These are phyloP conservation scores for Pseudofabraea citricarpa DNA, from an alignment of 2,329 filamentous ascomycete species.

Conservation along the genomic window DNA sequence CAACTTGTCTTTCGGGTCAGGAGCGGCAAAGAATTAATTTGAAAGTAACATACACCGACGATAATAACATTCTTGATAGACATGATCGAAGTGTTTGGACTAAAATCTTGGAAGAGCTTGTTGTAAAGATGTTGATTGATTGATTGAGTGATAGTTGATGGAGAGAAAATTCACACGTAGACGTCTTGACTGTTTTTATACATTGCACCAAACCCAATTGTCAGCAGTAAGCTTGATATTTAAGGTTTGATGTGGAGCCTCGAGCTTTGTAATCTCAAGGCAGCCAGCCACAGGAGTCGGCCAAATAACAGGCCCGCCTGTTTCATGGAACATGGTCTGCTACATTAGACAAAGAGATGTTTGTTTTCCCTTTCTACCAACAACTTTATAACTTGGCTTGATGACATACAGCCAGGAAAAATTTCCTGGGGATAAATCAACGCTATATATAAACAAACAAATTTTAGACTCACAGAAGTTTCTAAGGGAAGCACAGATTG, in stretches of 20 bases:
- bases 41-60: constrained; percentile 5
- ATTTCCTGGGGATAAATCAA: too few species aligned
- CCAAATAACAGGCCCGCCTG: neutral
- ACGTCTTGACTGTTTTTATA: neutral
- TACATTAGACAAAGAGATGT: too few species aligned
- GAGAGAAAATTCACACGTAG: neutral
- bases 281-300: neutral
- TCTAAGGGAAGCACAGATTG: too few species aligned
- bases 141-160: neutral
- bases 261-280: neutral
- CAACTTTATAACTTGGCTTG: too few species aligned
- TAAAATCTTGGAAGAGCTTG: too few species aligned
- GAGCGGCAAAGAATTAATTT: neutral
- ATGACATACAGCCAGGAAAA: too few species aligned
- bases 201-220: neutral
- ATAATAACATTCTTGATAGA: constrained; percentile 7
- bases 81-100: constrained; percentile 3
- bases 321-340: neutral
- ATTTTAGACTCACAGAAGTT: too few species aligned
- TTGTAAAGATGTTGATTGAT: neutral
- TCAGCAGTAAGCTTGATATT: neutral
- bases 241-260: neutral
- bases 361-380: too few species aligned
- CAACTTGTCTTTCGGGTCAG: neutral
- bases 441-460: too few species aligned